Conservation (phyloP, 225 moss, liverwort and hornwort genomes). For the Marchantia polymorpha region DNA sequence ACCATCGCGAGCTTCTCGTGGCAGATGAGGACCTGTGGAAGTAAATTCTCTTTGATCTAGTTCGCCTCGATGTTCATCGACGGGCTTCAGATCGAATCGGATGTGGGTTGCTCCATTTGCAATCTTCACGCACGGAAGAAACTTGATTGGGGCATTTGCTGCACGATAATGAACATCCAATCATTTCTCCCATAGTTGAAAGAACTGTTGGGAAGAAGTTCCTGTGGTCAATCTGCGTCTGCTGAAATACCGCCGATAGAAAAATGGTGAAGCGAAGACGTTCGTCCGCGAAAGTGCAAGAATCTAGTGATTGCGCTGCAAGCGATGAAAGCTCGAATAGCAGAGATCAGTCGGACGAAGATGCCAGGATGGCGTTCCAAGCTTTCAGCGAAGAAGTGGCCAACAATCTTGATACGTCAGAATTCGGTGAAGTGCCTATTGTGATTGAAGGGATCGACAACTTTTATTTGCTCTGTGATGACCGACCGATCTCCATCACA, state of each 20-base stretch:
- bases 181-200: not conserved
- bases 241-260: not conserved
- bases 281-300: not conserved
- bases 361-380: not conserved
- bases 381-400: not conserved
- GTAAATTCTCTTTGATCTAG: not conserved
- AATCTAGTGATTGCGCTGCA: too few species aligned
- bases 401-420: not conserved
- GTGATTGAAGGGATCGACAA: slow-evolving; percentile 18
- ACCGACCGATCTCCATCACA: slow-evolving; percentile 10
- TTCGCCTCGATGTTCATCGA: not conserved
- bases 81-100: not conserved
- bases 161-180: not conserved
- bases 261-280: not conserved
- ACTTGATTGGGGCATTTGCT: not conserved
- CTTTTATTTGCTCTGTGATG: not conserved
- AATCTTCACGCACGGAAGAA: not conserved
- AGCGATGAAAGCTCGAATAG: not conserved
- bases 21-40: not conserved
- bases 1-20: not conserved
- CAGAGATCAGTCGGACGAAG: not conserved
- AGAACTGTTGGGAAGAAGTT: not conserved
- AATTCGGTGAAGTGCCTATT: not conserved
- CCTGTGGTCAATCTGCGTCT: not conserved
- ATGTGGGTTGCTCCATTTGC: not conserved